Evolutionary conservation across 257 asterid species (phyloP).

Genomic region (Verbena officinalis): DNA sequence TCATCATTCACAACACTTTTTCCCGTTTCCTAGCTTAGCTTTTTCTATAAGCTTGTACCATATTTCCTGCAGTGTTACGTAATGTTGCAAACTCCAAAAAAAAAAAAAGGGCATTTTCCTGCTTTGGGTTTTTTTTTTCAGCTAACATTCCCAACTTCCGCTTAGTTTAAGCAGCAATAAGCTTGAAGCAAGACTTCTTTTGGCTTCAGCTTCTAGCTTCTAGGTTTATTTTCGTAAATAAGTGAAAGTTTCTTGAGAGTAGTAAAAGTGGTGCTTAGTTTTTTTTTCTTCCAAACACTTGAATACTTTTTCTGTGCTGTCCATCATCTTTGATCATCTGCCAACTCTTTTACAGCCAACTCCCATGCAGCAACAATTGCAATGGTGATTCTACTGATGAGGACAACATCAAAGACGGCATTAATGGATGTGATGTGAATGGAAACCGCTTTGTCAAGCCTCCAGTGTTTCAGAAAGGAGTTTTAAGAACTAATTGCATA

Average conservation of each 20-base stretch:
- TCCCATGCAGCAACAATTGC: constrained; percentile 42
- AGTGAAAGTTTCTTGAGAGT: too few relatives aligned
- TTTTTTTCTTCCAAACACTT: neutral
- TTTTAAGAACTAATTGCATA: constrained; percentile 90
- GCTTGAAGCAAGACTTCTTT: too few relatives aligned
- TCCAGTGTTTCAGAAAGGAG: constrained; percentile 77
- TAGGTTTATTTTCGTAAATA: too few relatives aligned
- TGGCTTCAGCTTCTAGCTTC: too few relatives aligned
- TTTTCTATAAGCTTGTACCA: neutral
- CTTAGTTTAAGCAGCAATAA: too few relatives aligned
- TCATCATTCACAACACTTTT: neutral
- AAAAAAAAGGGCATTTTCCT: too few relatives aligned
- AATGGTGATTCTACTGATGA: constrained; percentile 40
- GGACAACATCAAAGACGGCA: constrained; percentile 32
- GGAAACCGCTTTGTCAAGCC: constrained; percentile 40
- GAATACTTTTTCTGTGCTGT: neutral
- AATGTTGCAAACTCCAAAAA: too few relatives aligned
- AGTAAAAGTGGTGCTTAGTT: too few relatives aligned
- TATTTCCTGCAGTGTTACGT: neutral
- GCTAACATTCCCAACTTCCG: neutral
- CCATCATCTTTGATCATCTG: constrained; percentile 11
- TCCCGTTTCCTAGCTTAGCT: neutral
- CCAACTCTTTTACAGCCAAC: constrained; percentile 36
- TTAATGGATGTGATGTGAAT: constrained; percentile 25
- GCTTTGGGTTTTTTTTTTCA: neutral